Percentiles rank a stretch among this genome's conserved stretches.
phyloP scores from a whole-genome alignment of 768 basidiomycete genomes.

The Panaeolus papilionaceus region DNA sequence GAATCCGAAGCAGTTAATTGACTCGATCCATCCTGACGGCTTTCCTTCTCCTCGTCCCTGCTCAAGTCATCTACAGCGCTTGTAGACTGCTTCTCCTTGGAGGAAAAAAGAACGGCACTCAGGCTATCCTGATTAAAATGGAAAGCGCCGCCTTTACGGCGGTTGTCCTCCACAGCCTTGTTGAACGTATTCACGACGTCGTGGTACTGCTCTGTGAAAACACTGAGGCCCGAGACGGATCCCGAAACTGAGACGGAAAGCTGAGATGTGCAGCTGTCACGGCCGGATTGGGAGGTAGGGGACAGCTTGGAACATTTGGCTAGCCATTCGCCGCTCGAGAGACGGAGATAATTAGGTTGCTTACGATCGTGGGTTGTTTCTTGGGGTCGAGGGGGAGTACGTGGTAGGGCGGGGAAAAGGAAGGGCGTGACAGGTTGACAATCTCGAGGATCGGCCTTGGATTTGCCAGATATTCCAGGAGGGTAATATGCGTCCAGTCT shows the following conservation, averaged over 20 bases:
- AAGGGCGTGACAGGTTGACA: background rate
- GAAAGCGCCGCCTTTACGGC: constrained; percentile 6
- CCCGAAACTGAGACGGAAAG: background rate
- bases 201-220: constrained; percentile 9
- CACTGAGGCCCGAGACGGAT: background rate
- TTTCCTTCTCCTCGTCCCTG: background rate
- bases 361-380: background rate
- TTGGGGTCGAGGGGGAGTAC: background rate
- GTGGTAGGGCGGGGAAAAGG: background rate
- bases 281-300: background rate
- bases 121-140: constrained; percentile 10
- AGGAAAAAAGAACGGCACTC: background rate
- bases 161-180: constrained; percentile 4
- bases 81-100: background rate
- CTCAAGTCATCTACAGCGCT: background rate
- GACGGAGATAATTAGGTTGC: background rate
- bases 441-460: background rate
- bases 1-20: background rate
- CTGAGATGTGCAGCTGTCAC: background rate
- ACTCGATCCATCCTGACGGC: background rate
- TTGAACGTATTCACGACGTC: constrained; percentile 1
- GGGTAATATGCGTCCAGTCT: background rate
- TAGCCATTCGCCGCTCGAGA: constrained; percentile 3
- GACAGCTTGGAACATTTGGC: background rate
- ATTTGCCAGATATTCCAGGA: constrained; percentile 3